Percentiles rank a stretch among this genome's conserved stretches.
Evolutionary conservation across 2,329 filamentous ascomycete species (phyloP).

Genomic region (Curvularia hawaiiensis): DNA sequence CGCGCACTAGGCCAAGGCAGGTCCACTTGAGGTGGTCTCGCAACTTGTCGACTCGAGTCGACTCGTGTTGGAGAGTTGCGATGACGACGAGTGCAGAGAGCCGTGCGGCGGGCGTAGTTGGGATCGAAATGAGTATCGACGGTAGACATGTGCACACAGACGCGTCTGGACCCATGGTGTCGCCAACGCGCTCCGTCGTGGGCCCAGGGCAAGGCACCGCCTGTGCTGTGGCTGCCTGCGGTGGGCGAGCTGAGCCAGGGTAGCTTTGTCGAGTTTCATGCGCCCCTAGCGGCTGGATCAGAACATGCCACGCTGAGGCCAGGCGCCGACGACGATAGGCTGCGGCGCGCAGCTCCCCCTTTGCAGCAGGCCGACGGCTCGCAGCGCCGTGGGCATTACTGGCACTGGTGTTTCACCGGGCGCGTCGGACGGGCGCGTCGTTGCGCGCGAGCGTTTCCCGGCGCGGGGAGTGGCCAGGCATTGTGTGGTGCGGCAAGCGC

Average conservation of each 20-base stretch:
- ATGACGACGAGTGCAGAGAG: constrained; percentile 11
- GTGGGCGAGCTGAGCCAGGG: constrained; percentile 14
- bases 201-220: background rate
- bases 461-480: background rate
- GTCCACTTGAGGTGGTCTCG: constrained; percentile 5
- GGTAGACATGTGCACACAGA: background rate
- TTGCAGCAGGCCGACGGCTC: background rate
- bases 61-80: constrained; percentile 5
- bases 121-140: constrained; percentile 12
- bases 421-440: constrained; percentile 19
- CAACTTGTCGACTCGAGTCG: background rate
- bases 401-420: constrained; percentile 20
- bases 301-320: background rate
- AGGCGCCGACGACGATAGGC: constrained; percentile 12
- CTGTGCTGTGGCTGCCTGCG: constrained; percentile 14
- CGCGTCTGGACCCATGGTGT: constrained; percentile 10
- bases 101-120: constrained; percentile 9
- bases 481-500: background rate
- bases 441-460: background rate
- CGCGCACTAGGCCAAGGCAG: constrained; percentile 4
- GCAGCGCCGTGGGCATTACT: constrained; percentile 12
- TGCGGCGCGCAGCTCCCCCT: constrained; percentile 7
- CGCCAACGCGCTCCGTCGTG: background rate
- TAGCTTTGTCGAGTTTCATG: constrained; percentile 26
- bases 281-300: constrained; percentile 21